Conservation (phyloP, 208 protist genomes). For the Wallacemonas sp. region DNA sequence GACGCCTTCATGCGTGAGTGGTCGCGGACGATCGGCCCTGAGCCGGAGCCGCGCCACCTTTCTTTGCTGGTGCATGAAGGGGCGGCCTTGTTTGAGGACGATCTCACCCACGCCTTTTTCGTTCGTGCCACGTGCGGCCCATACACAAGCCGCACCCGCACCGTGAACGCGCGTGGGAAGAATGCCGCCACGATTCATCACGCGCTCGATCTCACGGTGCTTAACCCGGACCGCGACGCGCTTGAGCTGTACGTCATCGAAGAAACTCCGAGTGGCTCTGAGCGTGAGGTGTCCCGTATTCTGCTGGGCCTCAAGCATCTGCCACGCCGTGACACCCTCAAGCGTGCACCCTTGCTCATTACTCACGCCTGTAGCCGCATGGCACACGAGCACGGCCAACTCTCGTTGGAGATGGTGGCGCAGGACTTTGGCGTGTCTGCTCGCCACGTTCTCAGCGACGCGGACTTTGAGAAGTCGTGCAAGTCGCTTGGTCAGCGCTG, state of each 20-base stretch:
- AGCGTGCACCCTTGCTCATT: conserved; percentile 44
- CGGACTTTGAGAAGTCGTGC: conserved; percentile 15
- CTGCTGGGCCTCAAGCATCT: conserved; percentile 42
- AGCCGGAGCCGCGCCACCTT: conserved; percentile 31
- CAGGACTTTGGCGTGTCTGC: conserved; percentile 42
- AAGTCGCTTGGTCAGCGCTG: conserved; percentile 34
- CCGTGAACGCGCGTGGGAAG: conserved; percentile 16
- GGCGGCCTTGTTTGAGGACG: conserved; percentile 11
- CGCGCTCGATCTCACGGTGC: conserved; percentile 39
- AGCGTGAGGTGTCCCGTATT: conserved; percentile 58
- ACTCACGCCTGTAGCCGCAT: conserved; percentile 37
- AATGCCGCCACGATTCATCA: conserved; percentile 36
- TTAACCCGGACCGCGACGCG: conserved; percentile 33
- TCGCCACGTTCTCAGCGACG: conserved; percentile 7
- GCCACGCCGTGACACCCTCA: conserved; percentile 13
- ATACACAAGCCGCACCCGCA: conserved; percentile 28
- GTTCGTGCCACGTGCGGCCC: conserved; percentile 49
- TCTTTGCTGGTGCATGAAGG: conserved; percentile 31
- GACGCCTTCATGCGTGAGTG: conserved; percentile 57
- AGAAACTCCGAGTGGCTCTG: conserved; percentile 29
- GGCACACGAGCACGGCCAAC: conserved; percentile 36
- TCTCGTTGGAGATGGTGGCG: conserved; percentile 51
- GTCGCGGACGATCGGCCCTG: conserved; percentile 54
- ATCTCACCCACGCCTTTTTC: conserved; percentile 14
- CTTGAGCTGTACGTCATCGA: conserved; percentile 57